Base-by-base conservation (phyloP, 352 stramenopile genomes). In the Pythium aphanidermatum region DNA sequence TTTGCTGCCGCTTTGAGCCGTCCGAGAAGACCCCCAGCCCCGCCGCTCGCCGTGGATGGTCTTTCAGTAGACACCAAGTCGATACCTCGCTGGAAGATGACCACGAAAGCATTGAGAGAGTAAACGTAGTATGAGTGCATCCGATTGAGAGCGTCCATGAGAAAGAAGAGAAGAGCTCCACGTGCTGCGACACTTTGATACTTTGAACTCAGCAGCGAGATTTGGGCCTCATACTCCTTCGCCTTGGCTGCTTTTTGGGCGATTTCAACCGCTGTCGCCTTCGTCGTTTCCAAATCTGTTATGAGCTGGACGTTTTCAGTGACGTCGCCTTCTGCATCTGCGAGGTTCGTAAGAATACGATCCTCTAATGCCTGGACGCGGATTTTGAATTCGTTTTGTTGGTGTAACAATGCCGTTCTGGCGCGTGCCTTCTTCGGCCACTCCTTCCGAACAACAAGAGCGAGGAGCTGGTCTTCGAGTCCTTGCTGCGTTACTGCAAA, bases 281-380 rank as follows among this genome's bases (percentile, higher is more conserved):
- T 98, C 1, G 92, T 97, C 2, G 92, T 83, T 59, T 98, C 93
- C 17, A 98, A 63, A 17, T 95, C 90, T 19, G 91, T 92, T 36
- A 98, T 98, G 12, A 98, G 67, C 42, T 97, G 85, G 5, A 98
- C 92, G 57, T 98, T 97, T 60, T 98, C 91, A 5, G 91, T 98
- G 25, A 98, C 67, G 31, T 96, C 64, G 37, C 80, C 77, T 48
- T 95, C 79, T 24, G 92, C 60, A 50, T 95, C 68, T 9, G 77
- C 75, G 24, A 97, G 60, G 32, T 74, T 88, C 2, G 63, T 73
- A 14, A 97, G 46, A 44, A 97, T 96, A 1, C 92, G 71, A 36
- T 97, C 86, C 55, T 97, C 90, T 4, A 97, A 51, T 10, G 81
- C 66, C 38, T 91, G 73, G 7, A 97, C 65, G 2, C 65, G 65